Percentiles rank a stretch among this genome's conserved stretches.
phyloP scores from a whole-genome alignment of 2,329 filamentous ascomycete species.

The Clonostachys byssicola region DNA sequence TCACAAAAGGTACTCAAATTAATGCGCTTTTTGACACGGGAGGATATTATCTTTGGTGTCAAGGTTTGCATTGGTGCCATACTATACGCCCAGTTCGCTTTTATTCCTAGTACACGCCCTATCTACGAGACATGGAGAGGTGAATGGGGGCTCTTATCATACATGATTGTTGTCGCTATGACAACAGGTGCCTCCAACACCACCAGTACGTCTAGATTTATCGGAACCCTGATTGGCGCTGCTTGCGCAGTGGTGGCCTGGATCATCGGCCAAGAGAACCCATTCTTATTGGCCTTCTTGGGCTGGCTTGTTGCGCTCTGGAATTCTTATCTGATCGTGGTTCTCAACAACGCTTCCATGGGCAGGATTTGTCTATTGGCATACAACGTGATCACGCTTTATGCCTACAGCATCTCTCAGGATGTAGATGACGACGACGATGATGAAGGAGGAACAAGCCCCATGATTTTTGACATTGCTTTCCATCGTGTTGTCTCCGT shows the following conservation, averaged over 20 bases:
- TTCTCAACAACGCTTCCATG: constrained; percentile 79
- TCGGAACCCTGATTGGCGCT: constrained; percentile 82
- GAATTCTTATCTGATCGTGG: constrained; percentile 88
- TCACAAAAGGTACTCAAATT: constrained; percentile 41
- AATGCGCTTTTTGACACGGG: constrained; percentile 43
- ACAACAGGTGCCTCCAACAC: constrained; percentile 95
- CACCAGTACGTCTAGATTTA: constrained; percentile 79
- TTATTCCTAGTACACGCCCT: constrained; percentile 72
- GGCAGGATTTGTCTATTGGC: constrained; percentile 92
- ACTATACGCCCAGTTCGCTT: constrained; percentile 85
- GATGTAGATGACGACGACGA: constrained; percentile 78
- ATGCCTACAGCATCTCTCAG: constrained; percentile 85
- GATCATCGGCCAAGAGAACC: constrained; percentile 71
- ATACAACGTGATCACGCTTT: constrained; percentile 92
- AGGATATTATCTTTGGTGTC: constrained; percentile 71
- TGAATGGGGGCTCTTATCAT: constrained; percentile 94
- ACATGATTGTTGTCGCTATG: constrained; percentile 98
- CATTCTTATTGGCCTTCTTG: constrained; percentile 70
- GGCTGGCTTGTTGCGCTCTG: constrained; percentile 78
- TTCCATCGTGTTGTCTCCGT: constrained; percentile 86
- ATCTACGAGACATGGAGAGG: constrained; percentile 86
- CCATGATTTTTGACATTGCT: constrained; percentile 83
- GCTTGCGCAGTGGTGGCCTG: constrained; percentile 72
- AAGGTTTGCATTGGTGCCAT: constrained; percentile 91
- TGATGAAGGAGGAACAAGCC: constrained; percentile 80